A percentile compares a stretch with the other conserved stretches of the same genome.
These are phyloP conservation scores for Pythium sp. DNA, from an alignment of 352 stramenopile genomes.

Conservation along the genomic window DNA sequence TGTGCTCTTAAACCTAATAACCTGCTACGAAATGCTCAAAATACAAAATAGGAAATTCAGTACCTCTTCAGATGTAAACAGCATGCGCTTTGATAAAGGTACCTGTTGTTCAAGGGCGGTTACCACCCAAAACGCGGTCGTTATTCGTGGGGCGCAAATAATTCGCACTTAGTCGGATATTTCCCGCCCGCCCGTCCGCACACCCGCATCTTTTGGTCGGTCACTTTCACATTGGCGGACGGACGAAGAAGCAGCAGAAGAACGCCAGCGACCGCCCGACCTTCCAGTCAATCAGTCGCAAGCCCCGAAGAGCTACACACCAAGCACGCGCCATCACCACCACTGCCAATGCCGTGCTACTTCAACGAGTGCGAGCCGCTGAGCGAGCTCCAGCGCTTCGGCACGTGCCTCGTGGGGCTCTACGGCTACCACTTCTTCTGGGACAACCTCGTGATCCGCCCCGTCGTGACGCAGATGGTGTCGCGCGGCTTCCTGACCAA, in stretches of 20 bases:
- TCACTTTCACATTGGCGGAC: slow-evolving; percentile 9
- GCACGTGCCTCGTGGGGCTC: slow-evolving; percentile 38
- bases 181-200: background rate
- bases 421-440: slow-evolving; percentile 76
- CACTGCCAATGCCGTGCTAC: slow-evolving; percentile 62
- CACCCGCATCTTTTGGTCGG: background rate
- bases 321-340: background rate
- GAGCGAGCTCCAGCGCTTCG: slow-evolving; percentile 62
- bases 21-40: background rate
- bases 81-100: background rate
- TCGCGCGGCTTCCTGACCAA: slow-evolving; percentile 35
- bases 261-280: background rate
- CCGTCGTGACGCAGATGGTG: slow-evolving; percentile 42
- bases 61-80: background rate
- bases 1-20: background rate
- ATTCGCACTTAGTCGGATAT: slow-evolving; percentile 1
- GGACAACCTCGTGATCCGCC: slow-evolving; percentile 61
- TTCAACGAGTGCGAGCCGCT: slow-evolving; percentile 56
- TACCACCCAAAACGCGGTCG: background rate
- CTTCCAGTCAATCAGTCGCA: background rate
- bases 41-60: background rate
- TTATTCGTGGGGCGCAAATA: background rate
- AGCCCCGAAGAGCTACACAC: background rate
- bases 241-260: background rate
- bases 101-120: background rate